These are phyloP conservation scores for Gossypium ekmanianum DNA, from an alignment of 345 rosid genomes.

Conservation along the genomic window DNA sequence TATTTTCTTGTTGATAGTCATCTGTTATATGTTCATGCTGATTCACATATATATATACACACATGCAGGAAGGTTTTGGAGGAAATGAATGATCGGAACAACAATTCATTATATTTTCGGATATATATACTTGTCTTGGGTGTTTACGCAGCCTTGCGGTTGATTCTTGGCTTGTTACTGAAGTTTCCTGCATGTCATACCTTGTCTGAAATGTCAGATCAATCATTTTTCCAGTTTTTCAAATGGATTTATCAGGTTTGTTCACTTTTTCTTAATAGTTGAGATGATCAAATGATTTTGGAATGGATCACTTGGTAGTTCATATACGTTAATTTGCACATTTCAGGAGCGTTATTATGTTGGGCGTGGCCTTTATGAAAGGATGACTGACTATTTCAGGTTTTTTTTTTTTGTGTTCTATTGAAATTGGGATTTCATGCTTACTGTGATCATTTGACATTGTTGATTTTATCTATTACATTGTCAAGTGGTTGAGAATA, in stretches of 20 bases:
- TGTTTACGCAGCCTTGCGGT: slow-evolving; percentile 73
- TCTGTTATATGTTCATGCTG: background rate
- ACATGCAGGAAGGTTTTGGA: slow-evolving; percentile 68
- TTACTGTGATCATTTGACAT: background rate
- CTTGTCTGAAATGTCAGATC: slow-evolving; percentile 85
- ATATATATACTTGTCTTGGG: slow-evolving; percentile 87
- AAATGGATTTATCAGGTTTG: slow-evolving; percentile 98
- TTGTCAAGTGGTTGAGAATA: background rate
- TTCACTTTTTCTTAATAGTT: background rate
- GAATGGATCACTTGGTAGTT: slow-evolving; percentile 15
- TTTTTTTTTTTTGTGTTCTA: slow-evolving; percentile 25
- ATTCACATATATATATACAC: slow-evolving; percentile 14
- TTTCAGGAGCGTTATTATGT: slow-evolving; percentile 94
- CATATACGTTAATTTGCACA: slow-evolving; percentile 14
- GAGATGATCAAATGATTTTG: slow-evolving; percentile 13
- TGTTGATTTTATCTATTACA: background rate
- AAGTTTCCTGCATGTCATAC: slow-evolving; percentile 83
- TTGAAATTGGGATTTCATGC: background rate
- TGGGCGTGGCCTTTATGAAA: slow-evolving; percentile 95
- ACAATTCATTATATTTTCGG: slow-evolving; percentile 69
- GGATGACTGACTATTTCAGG: slow-evolving; percentile 85
- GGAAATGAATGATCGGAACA: slow-evolving; percentile 54
- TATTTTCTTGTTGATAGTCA: background rate
- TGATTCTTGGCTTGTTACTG: slow-evolving; percentile 57
- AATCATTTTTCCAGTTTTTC: slow-evolving; percentile 91